Percentiles rank a stretch among this genome's conserved stretches.
Conservation (phyloP, 768 basidiomycete species). For the Suillus subluteus region DNA sequence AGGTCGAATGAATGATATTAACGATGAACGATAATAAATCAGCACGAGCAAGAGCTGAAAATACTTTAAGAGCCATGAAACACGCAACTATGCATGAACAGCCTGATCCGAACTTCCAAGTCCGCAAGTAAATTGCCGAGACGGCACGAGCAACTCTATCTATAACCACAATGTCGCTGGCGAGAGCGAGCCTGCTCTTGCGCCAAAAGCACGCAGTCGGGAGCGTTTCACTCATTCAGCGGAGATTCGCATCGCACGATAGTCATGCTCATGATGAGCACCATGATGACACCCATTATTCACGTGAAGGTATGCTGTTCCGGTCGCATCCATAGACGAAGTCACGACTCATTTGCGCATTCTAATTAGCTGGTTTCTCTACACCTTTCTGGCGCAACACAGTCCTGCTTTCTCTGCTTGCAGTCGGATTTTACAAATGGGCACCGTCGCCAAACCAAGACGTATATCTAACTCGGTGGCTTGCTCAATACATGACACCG, state of each 20-base stretch:
- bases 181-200: constrained; percentile 41
- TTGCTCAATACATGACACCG: constrained; percentile 59
- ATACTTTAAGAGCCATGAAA: neutral
- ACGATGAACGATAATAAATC: neutral
- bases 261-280: constrained; percentile 46
- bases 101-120: constrained; percentile 4
- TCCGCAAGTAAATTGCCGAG: constrained; percentile 16
- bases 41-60: neutral
- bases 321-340: constrained; percentile 6
- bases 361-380: constrained; percentile 54
- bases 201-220: constrained; percentile 36
- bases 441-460: constrained; percentile 66
- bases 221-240: constrained; percentile 35
- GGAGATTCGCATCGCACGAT: constrained; percentile 47
- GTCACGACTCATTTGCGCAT: neutral
- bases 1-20: neutral
- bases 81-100: neutral
- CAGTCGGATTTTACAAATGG: constrained; percentile 65
- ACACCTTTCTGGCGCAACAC: constrained; percentile 72
- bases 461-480: constrained; percentile 67
- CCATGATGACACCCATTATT: constrained; percentile 46
- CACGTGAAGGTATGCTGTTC: constrained; percentile 57
- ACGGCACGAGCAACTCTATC: constrained; percentile 13
- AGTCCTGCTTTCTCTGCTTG: constrained; percentile 51
- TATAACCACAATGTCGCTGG: constrained; percentile 44